These are phyloP conservation scores for Sparassis latifolia DNA, from an alignment of 1,284 basidiomycete species.

Conservation along the genomic window DNA sequence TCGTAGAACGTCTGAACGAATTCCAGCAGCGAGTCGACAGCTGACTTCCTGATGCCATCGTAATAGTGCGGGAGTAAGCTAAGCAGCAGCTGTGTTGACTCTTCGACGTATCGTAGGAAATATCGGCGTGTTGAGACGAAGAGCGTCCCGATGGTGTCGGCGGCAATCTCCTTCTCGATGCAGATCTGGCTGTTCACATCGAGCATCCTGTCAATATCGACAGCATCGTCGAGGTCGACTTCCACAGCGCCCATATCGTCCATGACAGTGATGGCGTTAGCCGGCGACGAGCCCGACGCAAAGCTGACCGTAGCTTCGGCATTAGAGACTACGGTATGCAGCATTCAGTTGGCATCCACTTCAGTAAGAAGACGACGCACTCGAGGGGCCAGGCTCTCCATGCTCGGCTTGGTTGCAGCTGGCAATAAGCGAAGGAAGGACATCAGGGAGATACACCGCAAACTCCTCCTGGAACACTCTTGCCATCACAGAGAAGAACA, in stretches of 20 bases:
- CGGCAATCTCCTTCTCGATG: slow-evolving; percentile 99
- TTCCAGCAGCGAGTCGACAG: slow-evolving; percentile 84
- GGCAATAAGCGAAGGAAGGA: slow-evolving; percentile 81
- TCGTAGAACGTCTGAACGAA: slow-evolving; percentile 93
- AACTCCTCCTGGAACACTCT: slow-evolving; percentile 96
- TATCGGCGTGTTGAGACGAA: slow-evolving; percentile 79
- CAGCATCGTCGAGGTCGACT: slow-evolving; percentile 78
- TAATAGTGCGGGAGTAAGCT: slow-evolving; percentile 90
- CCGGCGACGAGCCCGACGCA: slow-evolving; percentile 65
- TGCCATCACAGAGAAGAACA: slow-evolving; percentile 98
- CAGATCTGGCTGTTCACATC: slow-evolving; percentile 96
- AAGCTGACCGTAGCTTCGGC: slow-evolving; percentile 51
- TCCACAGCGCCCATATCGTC: slow-evolving; percentile 56
- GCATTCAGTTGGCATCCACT: neutral
- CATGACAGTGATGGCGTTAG: slow-evolving; percentile 57
- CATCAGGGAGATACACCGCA: slow-evolving; percentile 78
- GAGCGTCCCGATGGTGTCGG: slow-evolving; percentile 91
- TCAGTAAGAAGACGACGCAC: slow-evolving; percentile 28
- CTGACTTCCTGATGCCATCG: slow-evolving; percentile 96
- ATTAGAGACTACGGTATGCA: slow-evolving; percentile 34
- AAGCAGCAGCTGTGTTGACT: slow-evolving; percentile 76
- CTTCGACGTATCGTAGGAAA: slow-evolving; percentile 88
- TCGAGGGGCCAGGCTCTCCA: slow-evolving; percentile 39
- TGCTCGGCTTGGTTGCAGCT: slow-evolving; percentile 86
- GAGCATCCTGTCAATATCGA: slow-evolving; percentile 79